These are phyloP conservation scores for Penicillium sp. DNA, from an alignment of 2,329 filamentous ascomycete genomes.

Conservation along the genomic window DNA sequence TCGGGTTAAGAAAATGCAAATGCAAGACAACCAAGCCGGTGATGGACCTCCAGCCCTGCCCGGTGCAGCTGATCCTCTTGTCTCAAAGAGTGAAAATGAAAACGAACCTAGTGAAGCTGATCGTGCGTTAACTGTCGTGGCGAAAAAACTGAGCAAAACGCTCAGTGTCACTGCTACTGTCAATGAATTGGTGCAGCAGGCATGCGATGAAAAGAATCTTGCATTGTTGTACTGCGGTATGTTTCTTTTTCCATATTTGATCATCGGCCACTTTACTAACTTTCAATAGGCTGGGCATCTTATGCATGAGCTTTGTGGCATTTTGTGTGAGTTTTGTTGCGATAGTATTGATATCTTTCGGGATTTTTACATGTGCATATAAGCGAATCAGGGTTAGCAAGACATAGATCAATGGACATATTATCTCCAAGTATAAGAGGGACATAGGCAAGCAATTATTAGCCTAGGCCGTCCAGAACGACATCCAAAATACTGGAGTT, in stretches of 20 bases:
- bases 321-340: neutral
- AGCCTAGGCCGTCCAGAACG: no score
- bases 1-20: slow-evolving; percentile 66
- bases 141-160: slow-evolving; percentile 93
- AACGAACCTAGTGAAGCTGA: slow-evolving; percentile 78
- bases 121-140: slow-evolving; percentile 84
- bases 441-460: no score
- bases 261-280: neutral
- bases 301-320: neutral
- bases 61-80: slow-evolving; percentile 34
- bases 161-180: slow-evolving; percentile 93
- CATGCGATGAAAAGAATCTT: slow-evolving; percentile 87
- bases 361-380: neutral
- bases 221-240: slow-evolving; percentile 78
- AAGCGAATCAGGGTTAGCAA: neutral
- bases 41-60: slow-evolving; percentile 40
- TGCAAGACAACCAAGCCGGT: slow-evolving; percentile 57
- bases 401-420: neutral
- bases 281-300: slow-evolving; percentile 2
- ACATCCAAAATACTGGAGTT: no score
- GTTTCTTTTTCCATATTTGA: neutral
- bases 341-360: neutral
- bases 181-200: slow-evolving; percentile 94
- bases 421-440: neutral
- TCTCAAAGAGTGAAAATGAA: slow-evolving; percentile 40